Evolutionary conservation across 2,329 filamentous ascomycete species (phyloP).

Genomic region (Cordyceps militaris): DNA sequence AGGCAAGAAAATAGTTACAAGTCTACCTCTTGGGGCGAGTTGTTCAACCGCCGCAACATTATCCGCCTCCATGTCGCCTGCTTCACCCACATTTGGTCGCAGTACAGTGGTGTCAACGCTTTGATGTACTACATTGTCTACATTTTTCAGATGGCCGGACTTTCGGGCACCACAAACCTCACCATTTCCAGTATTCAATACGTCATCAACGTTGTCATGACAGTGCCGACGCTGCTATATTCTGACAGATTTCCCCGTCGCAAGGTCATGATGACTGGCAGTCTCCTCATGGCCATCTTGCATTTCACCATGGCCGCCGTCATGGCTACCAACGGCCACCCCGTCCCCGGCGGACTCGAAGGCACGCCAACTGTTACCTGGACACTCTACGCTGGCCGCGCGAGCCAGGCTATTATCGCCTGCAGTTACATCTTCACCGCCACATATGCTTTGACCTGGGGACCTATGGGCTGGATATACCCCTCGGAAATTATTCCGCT

Average conservation of each 20-base stretch:
- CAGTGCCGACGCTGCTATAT: constrained; percentile 39
- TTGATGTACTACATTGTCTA: constrained; percentile 46
- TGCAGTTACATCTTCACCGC: constrained; percentile 57
- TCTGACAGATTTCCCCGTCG: constrained; percentile 52
- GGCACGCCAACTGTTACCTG: constrained; percentile 29
- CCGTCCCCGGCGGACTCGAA: constrained; percentile 35
- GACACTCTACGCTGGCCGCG: constrained; percentile 22
- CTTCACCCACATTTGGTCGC: constrained; percentile 43
- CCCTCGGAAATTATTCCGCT: constrained; percentile 40
- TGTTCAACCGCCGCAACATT: constrained; percentile 38
- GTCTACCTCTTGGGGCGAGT: constrained; percentile 23
- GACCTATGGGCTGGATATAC: constrained; percentile 40
- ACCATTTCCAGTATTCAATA: constrained; percentile 45
- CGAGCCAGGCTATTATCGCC: constrained; percentile 55
- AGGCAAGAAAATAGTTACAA: constrained; percentile 13
- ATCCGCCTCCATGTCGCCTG: constrained; percentile 38
- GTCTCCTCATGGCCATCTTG: constrained; percentile 53
- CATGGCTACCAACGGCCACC: constrained; percentile 35
- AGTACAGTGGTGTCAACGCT: constrained; percentile 42
- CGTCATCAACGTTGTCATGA: constrained; percentile 43
- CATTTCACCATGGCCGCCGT: constrained; percentile 43
- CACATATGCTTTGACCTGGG: constrained; percentile 33
- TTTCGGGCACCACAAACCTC: constrained; percentile 35
- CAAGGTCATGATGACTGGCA: constrained; percentile 55
- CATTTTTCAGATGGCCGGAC: constrained; percentile 24